These are phyloP conservation scores for Coemansia guatemalensis DNA, from an alignment of 192 early-diverging fungal genomes.

Conservation along the genomic window DNA sequence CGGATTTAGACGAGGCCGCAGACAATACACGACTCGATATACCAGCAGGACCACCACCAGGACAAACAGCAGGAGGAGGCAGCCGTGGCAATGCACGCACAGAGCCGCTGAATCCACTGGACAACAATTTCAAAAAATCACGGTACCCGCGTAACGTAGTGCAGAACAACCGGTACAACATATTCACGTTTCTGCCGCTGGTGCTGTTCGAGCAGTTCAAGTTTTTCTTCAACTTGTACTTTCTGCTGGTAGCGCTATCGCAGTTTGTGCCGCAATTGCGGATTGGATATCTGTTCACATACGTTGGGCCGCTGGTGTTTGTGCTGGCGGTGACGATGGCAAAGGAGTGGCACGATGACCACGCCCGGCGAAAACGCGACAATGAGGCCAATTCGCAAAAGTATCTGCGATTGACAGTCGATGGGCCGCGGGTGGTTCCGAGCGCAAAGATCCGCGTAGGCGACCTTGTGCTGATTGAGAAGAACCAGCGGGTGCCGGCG, in stretches of 20 bases:
- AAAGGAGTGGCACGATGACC: conserved; percentile 92
- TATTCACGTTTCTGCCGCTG: conserved; percentile 75
- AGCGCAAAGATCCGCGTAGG: conserved; percentile 87
- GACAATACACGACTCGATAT: conserved; percentile 1
- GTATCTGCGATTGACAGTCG: conserved; percentile 64
- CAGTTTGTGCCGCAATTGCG: conserved; percentile 86
- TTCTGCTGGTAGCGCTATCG: conserved; percentile 82
- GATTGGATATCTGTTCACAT: conserved; percentile 84
- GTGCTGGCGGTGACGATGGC: conserved; percentile 87
- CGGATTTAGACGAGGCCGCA: conserved; percentile 25
- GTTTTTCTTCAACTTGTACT: conserved; percentile 94
- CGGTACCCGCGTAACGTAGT: conserved; percentile 79
- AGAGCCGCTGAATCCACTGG: conserved; percentile 45
- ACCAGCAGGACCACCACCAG: not conserved
- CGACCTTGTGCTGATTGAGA: conserved; percentile 79
- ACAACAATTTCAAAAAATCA: conserved; percentile 35
- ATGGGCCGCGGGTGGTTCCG: conserved; percentile 62
- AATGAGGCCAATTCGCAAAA: conserved; percentile 87
- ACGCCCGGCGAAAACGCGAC: conserved; percentile 74
- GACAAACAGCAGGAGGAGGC: not conserved
- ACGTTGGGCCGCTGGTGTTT: conserved; percentile 92
- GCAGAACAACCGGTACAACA: conserved; percentile 85
- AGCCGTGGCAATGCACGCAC: conserved; percentile 25
- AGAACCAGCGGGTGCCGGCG: conserved; percentile 90
- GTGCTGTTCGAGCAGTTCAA: conserved; percentile 90